Percentiles rank a stretch among this genome's conserved stretches.
These are phyloP conservation scores for Triglochin maritima DNA, from an alignment of 106 monocot species.

Conservation along the genomic window DNA sequence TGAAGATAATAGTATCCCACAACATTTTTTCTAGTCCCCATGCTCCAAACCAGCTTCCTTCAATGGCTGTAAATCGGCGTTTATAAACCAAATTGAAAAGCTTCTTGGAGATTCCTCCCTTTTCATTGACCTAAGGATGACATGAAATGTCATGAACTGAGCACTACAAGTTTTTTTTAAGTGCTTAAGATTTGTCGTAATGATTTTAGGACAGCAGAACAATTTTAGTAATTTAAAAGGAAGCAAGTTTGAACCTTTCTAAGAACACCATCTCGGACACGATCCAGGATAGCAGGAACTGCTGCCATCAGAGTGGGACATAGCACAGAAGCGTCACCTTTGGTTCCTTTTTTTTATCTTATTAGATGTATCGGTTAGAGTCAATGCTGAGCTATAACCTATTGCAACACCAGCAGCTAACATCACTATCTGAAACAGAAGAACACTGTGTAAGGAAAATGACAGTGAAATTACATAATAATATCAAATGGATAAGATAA, in stretches of 20 bases:
- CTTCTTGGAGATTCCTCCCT: conserved; percentile 46
- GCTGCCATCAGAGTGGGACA: conserved; percentile 41
- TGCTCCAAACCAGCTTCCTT: conserved; percentile 47
- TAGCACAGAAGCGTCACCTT: conserved; percentile 50
- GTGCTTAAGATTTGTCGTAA: neutral
- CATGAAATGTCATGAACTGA: neutral
- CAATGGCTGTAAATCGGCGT: conserved; percentile 30
- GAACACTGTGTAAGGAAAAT: neutral
- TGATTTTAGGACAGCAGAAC: no score
- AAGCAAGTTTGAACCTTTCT: conserved; percentile 32
- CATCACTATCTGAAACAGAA: conserved; percentile 32
- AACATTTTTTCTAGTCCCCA: conserved; percentile 31
- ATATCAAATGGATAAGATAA: neutral
- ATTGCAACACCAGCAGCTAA: conserved; percentile 31
- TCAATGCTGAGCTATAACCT: conserved; percentile 50
- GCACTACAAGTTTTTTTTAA: neutral
- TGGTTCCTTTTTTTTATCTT: conserved; percentile 69
- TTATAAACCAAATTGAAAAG: conserved; percentile 40
- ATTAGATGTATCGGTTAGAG: conserved; percentile 53
- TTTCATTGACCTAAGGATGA: conserved; percentile 27
- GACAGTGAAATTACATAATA: neutral
- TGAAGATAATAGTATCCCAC: conserved; percentile 41
- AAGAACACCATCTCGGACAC: conserved; percentile 47
- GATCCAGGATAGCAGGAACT: conserved; percentile 62
- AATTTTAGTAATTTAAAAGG: neutral